Evolutionary conservation across 1,284 basidiomycete species (phyloP).

Genomic region (Naganishia sp.): DNA sequence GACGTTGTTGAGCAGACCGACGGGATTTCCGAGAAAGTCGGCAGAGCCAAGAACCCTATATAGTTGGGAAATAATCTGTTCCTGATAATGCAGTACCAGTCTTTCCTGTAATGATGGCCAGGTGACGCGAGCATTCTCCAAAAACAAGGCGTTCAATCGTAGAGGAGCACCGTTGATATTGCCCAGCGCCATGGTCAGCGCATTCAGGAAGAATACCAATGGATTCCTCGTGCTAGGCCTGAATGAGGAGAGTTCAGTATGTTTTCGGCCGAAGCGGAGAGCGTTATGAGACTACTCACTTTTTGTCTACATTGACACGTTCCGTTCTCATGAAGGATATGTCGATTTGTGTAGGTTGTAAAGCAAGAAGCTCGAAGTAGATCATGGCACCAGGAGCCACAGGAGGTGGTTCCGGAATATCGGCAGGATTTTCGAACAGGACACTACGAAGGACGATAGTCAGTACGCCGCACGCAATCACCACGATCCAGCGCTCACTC

Average conservation of each 20-base stretch:
- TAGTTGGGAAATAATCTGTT: slow-evolving; percentile 89
- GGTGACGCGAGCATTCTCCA: slow-evolving; percentile 91
- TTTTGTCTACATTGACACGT: slow-evolving; percentile 86
- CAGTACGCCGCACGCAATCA: slow-evolving; percentile 13
- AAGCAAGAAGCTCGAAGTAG: slow-evolving; percentile 96
- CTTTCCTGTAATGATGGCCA: slow-evolving; percentile 80
- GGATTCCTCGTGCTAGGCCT: slow-evolving; percentile 86
- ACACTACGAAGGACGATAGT: slow-evolving; percentile 58
- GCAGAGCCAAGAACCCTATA: slow-evolving; percentile 96
- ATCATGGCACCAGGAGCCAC: slow-evolving; percentile 71
- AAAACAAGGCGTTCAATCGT: slow-evolving; percentile 88
- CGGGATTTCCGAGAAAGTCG: slow-evolving; percentile 80
- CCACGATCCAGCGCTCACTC: slow-evolving; percentile 62
- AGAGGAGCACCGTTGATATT: slow-evolving; percentile 98
- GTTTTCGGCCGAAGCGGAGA: not conserved
- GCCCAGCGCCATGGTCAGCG: slow-evolving; percentile 93
- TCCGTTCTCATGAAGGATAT: slow-evolving; percentile 98
- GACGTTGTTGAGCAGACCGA: slow-evolving; percentile 97
- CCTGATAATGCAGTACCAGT: slow-evolving; percentile 88
- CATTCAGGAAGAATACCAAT: slow-evolving; percentile 89
- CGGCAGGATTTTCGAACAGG: slow-evolving; percentile 72
- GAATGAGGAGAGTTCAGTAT: slow-evolving; percentile 19
- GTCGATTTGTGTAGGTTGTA: slow-evolving; percentile 90
- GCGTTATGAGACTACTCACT: slow-evolving; percentile 60
- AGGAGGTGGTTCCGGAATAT: slow-evolving; percentile 75